These are phyloP conservation scores for Epicoccum nigrum DNA, from an alignment of 2,329 filamentous ascomycete genomes.

Conservation along the genomic window DNA sequence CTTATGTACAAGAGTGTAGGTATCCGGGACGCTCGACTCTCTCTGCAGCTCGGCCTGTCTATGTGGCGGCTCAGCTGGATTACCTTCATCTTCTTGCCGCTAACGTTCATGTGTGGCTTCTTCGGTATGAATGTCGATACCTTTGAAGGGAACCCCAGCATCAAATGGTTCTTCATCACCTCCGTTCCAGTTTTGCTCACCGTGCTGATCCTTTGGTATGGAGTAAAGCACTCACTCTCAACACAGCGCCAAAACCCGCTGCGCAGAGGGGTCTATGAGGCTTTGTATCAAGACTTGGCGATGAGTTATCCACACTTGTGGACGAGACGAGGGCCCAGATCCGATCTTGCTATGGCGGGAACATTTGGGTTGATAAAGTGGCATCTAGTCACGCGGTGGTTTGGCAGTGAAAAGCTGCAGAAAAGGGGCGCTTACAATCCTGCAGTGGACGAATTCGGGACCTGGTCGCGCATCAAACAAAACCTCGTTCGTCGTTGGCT, in stretches of 20 bases:
- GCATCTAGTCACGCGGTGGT: slow-evolving; percentile 56
- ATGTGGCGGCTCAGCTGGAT: slow-evolving; percentile 68
- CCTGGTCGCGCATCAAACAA: slow-evolving; percentile 48
- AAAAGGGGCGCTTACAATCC: slow-evolving; percentile 38
- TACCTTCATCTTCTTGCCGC: slow-evolving; percentile 75
- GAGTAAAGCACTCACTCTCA: slow-evolving; percentile 54
- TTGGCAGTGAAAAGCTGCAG: slow-evolving; percentile 51
- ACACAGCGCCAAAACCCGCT: slow-evolving; percentile 53
- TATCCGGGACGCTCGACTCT: slow-evolving; percentile 59
- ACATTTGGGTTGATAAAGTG: slow-evolving; percentile 52
- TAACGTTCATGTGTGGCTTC: slow-evolving; percentile 50
- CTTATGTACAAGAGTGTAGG: slow-evolving; percentile 60
- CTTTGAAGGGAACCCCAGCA: slow-evolving; percentile 44
- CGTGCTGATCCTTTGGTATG: slow-evolving; percentile 56
- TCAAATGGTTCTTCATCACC: slow-evolving; percentile 59
- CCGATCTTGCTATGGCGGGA: slow-evolving; percentile 50
- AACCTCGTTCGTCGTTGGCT: slow-evolving; percentile 52
- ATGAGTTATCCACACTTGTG: slow-evolving; percentile 55
- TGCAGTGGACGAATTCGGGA: slow-evolving; percentile 49
- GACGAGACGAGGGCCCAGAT: slow-evolving; percentile 55
- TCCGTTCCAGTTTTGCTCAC: slow-evolving; percentile 54
- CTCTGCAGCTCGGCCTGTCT: slow-evolving; percentile 55
- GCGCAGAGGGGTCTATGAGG: slow-evolving; percentile 58
- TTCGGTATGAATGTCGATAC: slow-evolving; percentile 19
- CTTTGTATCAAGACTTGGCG: slow-evolving; percentile 56